These are phyloP conservation scores for Colletotrichum chrysophilum DNA, from an alignment of 2,329 filamentous ascomycete species.

Conservation along the genomic window DNA sequence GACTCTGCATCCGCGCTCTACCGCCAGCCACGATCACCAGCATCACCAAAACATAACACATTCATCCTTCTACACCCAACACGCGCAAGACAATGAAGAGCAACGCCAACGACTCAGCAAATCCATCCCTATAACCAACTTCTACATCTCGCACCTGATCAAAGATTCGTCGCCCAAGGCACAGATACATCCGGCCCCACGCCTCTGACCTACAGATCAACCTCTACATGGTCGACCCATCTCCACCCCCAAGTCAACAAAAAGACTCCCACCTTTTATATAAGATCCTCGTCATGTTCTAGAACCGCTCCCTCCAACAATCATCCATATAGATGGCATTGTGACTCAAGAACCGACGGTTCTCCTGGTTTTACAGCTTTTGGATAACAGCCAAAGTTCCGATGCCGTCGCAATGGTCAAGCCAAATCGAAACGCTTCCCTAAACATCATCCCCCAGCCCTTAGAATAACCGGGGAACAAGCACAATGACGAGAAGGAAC, in stretches of 20 bases:
- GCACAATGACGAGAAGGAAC: background rate
- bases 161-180: background rate
- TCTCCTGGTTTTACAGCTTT: background rate
- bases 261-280: background rate
- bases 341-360: too few species aligned
- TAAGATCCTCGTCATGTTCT: background rate
- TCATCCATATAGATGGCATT: background rate
- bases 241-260: accelerated
- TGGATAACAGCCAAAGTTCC: background rate
- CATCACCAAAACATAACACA: background rate
- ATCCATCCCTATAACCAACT: accelerated
- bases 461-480: background rate
- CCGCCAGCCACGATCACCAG: background rate
- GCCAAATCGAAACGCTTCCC: accelerated
- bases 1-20: background rate
- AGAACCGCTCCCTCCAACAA: background rate
- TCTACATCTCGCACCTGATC: background rate
- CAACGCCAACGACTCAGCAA: background rate
- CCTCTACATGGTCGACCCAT: background rate
- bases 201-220: too few species aligned
- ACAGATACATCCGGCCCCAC: too few species aligned
- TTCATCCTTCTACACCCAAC: background rate
- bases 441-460: accelerated
- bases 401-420: accelerated
- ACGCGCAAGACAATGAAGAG: background rate